Percentiles rank a stretch among this genome's conserved stretches.
These are phyloP conservation scores for Paramecium sexaurelia DNA, from an alignment of 73 alveolate genomes.

Conservation along the genomic window DNA sequence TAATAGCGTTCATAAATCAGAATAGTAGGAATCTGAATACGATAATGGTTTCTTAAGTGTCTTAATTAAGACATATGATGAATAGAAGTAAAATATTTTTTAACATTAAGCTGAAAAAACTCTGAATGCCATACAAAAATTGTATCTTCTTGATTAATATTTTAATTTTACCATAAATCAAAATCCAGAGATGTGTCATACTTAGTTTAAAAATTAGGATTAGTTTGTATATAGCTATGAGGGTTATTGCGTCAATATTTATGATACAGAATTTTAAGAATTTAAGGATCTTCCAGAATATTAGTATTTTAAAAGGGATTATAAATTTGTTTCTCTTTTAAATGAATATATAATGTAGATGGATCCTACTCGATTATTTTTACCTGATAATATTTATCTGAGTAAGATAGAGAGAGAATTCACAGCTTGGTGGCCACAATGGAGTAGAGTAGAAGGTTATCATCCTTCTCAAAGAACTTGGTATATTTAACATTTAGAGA, in stretches of 20 bases:
- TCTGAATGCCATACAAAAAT: neutral
- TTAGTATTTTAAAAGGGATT: neutral
- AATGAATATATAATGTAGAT: neutral
- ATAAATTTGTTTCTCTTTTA: neutral
- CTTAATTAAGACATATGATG: neutral
- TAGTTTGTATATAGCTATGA: neutral
- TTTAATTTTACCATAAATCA: neutral
- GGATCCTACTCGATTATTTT: neutral
- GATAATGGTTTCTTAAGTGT: neutral
- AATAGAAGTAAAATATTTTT: neutral
- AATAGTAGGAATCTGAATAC: neutral
- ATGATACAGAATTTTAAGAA: neutral
- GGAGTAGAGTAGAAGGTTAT: neutral
- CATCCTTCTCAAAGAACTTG: neutral
- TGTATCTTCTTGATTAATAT: neutral
- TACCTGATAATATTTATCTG: neutral
- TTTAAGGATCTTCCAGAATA: neutral
- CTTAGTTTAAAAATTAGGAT: neutral
- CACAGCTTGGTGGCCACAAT: constrained; percentile 33
- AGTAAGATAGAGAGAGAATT: neutral
- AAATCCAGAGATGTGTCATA: constrained; percentile 4
- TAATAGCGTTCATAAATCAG: neutral
- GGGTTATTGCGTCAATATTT: neutral
- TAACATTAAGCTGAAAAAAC: neutral
- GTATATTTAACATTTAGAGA: neutral